These are phyloP conservation scores for Aspergillus candidus DNA, from an alignment of 2,329 filamentous ascomycete genomes.

Conservation along the genomic window DNA sequence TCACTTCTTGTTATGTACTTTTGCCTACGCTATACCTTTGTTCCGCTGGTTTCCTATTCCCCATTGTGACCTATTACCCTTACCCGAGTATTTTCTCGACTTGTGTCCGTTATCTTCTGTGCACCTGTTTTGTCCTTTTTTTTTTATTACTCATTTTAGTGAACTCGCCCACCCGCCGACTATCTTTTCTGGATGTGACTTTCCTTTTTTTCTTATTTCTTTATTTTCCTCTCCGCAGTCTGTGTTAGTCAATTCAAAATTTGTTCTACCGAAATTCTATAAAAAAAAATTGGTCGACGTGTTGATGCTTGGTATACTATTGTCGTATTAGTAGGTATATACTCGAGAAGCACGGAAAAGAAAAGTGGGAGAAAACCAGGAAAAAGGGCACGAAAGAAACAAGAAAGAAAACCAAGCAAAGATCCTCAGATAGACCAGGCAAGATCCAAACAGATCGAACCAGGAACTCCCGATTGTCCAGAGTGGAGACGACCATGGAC, in stretches of 20 bases:
- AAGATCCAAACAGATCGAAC: no score
- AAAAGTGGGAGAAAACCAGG: neutral
- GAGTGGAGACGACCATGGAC: no score
- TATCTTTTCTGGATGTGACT: constrained; percentile 16
- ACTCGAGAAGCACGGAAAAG: neutral
- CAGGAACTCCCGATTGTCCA: no score
- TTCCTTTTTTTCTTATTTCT: constrained; percentile 9
- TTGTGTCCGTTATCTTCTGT: constrained; percentile 4
- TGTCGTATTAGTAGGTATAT: no score
- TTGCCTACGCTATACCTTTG: constrained; percentile 33
- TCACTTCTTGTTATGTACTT: constrained; percentile 37
- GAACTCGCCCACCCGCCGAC: constrained; percentile 19
- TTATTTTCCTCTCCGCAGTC: constrained; percentile 6
- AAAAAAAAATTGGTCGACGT: no score
- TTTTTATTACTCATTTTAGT: constrained; percentile 22
- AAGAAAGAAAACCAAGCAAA: no score
- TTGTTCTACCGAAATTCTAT: constrained; percentile 2
- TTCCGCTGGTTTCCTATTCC: constrained; percentile 22
- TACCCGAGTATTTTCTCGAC: no score
- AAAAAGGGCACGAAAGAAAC: no score
- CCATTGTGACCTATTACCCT: constrained; percentile 16
- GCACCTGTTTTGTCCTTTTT: constrained; percentile 16
- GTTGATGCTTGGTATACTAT: no score
- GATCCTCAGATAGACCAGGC: no score
- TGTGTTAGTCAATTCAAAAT: constrained; percentile 17